Conservation (phyloP, 176 grass and related monocot genomes). For the Musa schizocarpa region DNA sequence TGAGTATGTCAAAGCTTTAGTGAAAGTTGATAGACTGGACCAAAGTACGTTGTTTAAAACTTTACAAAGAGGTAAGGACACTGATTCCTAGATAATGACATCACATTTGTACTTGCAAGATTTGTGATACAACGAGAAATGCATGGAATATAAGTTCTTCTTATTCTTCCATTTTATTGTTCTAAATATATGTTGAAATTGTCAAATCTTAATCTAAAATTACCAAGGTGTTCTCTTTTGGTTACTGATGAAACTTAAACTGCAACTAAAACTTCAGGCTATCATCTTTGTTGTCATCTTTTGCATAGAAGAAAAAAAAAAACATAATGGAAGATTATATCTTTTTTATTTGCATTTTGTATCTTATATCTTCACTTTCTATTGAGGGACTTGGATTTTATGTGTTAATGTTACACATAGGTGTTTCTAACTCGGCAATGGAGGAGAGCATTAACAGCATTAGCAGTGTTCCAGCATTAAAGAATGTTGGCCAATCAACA, state of each 20-base stretch:
- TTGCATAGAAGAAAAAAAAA: neutral
- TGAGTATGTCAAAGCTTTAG: constrained; percentile 81
- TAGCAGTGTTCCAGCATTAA: constrained; percentile 36
- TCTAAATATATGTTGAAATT: neutral
- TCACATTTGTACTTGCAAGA: constrained; percentile 11
- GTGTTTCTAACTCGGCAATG: constrained; percentile 35
- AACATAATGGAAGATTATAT: neutral
- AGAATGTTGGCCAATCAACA: constrained; percentile 38
- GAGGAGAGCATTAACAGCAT: constrained; percentile 39
- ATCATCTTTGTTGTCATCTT: neutral
- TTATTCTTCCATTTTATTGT: neutral
- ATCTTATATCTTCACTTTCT: neutral
- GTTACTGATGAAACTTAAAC: neutral
- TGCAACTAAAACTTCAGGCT: neutral
- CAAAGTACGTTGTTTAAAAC: constrained; percentile 62
- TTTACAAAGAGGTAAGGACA: constrained; percentile 68
- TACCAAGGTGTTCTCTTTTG: neutral
- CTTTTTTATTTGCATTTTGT: neutral
- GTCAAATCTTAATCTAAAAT: neutral
- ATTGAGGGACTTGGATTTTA: constrained; percentile 9
- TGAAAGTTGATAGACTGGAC: constrained; percentile 66
- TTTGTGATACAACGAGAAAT: neutral
- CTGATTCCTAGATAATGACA: neutral
- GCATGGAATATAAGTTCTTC: neutral
- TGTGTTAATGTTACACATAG: constrained; percentile 33